phyloP scores from a whole-genome alignment of 768 basidiomycete species.

The Gautieria morchelliformis region DNA sequence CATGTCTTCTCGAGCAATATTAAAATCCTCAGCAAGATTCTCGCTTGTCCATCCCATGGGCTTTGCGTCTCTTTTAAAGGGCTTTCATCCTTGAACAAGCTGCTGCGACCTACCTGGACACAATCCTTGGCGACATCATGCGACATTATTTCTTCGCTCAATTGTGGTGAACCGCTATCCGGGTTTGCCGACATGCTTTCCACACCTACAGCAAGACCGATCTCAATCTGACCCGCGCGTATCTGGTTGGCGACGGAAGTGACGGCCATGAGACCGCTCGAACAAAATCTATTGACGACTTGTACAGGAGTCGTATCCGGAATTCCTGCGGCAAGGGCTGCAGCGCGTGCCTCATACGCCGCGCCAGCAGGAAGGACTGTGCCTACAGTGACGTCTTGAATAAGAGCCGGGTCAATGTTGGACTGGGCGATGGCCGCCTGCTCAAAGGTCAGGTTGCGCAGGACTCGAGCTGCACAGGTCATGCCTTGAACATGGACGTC shows the following conservation, averaged over 20 bases:
- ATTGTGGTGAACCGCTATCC: constrained; percentile 10
- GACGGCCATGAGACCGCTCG: constrained; percentile 78
- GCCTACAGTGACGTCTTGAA: constrained; percentile 76
- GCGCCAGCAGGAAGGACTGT: constrained; percentile 55
- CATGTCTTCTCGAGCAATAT: constrained; percentile 64
- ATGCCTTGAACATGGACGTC: constrained; percentile 60
- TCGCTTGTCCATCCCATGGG: constrained; percentile 91
- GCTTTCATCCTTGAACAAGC: background rate
- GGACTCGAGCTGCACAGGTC: background rate
- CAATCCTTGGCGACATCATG: constrained; percentile 18
- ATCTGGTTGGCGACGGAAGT: constrained; percentile 72
- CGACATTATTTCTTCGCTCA: constrained; percentile 16
- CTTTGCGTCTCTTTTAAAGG: constrained; percentile 21
- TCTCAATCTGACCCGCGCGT: constrained; percentile 64
- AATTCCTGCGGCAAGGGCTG: constrained; percentile 72
- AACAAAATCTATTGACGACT: constrained; percentile 72
- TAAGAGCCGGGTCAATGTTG: constrained; percentile 49
- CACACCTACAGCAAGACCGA: constrained; percentile 40
- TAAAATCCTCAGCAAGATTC: constrained; percentile 70
- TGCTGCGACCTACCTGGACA: constrained; percentile 2
- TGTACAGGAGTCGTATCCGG: constrained; percentile 71
- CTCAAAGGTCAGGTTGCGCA: constrained; percentile 22
- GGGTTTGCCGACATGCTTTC: constrained; percentile 16
- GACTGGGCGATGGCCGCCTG: constrained; percentile 46
- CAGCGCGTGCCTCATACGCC: constrained; percentile 61